A percentile compares a stretch with the other conserved stretches of the same genome.
These are phyloP conservation scores for Apiotrichum gracile DNA, from an alignment of 1,284 basidiomycete species.

Conservation along the genomic window DNA sequence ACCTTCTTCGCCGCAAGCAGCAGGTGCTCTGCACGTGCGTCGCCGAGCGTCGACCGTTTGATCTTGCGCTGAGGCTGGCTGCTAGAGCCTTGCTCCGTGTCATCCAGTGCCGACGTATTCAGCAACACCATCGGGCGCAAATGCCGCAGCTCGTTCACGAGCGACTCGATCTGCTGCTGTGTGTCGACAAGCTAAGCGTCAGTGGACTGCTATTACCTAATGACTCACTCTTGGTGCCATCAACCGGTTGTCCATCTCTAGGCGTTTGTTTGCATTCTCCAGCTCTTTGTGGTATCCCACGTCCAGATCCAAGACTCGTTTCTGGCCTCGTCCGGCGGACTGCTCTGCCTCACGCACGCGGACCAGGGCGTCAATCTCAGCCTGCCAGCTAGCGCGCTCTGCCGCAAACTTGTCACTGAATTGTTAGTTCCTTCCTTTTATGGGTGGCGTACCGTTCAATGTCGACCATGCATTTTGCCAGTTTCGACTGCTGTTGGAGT, in stretches of 20 bases:
- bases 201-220: not conserved
- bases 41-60: constrained; percentile 33
- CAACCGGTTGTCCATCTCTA: constrained; percentile 45
- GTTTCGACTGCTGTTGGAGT: constrained; percentile 33
- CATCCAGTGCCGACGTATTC: constrained; percentile 11
- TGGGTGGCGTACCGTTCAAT: constrained; percentile 30
- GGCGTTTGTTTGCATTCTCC: constrained; percentile 42
- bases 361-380: constrained; percentile 33
- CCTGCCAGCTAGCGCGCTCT: constrained; percentile 36
- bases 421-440: constrained; percentile 1
- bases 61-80: not conserved
- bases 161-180: constrained; percentile 43
- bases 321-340: constrained; percentile 27
- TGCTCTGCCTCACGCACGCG: constrained; percentile 29
- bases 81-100: not conserved
- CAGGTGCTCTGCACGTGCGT: constrained; percentile 44
- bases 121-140: constrained; percentile 42
- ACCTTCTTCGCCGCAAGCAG: constrained; percentile 42
- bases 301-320: constrained; percentile 36
- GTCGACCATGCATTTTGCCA: constrained; percentile 24
- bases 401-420: constrained; percentile 30
- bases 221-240: constrained; percentile 43
- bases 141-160: constrained; percentile 42
- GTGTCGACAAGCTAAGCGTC: constrained; percentile 37
- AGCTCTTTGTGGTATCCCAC: constrained; percentile 46